Evolutionary conservation across 257 asterid genomes (phyloP), one percentile per base, ranked within the genome.

Genomic region (Solanum piurae): DNA sequence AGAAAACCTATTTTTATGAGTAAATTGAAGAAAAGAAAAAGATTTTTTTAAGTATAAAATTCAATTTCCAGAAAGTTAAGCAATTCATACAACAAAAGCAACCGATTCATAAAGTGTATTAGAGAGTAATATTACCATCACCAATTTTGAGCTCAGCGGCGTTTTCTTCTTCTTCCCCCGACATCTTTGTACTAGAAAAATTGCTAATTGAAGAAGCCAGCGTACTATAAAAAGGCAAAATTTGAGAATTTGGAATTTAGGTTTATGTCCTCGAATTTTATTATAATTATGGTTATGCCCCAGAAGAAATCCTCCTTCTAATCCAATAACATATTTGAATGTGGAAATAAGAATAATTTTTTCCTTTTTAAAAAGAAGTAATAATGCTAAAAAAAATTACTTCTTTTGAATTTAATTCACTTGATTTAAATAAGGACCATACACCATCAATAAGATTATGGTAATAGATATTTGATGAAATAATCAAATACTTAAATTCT

Each of bases 61-160:
- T 76, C 83, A 75, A 76, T 76, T 76, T n/a, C 14, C 14, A 77
- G 62, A 77, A 7, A 62, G 34, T 33, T 14, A 44, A 44, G 66
- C 38, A 34, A 25, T 12, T 40, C 18, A 42, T 77, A 77, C 25
- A 23, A 25, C 37, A 42, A 42, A 29, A 29, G 29, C 29, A 13
- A 77, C n/a, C 13, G 14, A 42, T 25, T 77, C 18, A 76, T 40
- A 13, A 13, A 76, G 60, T 21, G 49, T 38, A 21, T 72, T 27
- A 36, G 25, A 74, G 42, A 38, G 33, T n/a, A 25, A n/a, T n/a
- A n/a, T 68, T 93, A 95, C 98, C 98, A 74, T 95, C 98, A 2
- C 97, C 96, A 42, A 95, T 95, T 88, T 94, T 94, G 86, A 95
- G 98, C 93, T 94, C 96, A 11, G 98, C 94, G 1, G 98, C 98